Evolutionary conservation across 371 early-diverging fungal species (phyloP), one percentile per base, ranked within the genome.

Genomic region (Saksenaea vasiformis): DNA sequence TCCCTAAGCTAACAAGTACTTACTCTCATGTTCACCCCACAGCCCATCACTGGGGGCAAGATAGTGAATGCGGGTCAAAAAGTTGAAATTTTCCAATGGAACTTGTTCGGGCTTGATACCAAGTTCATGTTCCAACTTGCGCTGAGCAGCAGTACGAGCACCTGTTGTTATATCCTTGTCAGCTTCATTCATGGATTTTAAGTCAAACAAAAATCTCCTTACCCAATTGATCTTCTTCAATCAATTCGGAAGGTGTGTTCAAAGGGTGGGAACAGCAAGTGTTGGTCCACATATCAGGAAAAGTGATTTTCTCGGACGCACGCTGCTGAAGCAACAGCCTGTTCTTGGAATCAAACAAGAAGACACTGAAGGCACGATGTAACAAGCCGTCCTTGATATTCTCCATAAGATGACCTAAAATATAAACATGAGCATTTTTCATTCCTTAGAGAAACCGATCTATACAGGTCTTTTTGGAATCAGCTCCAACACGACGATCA

Each of bases 221-320:
- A 85, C 91, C 90, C 26, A 86, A 72, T 74, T 95, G 95, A 15
- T 88, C 85, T 60, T 79, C 76, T 69, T 93, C 95, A 27, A 90
- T 88, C 41, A 95, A 69, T 79, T 97, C 98, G 14, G 83, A 85
- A n/a, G 86, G 74, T 11, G 78, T 84, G 73, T 90, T 88, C 61
- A 97, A 86, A 15, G 98, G 98, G 71, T 98, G 98, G 41, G 95
- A 94, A 82, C 98, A 98, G 83, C 98, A 97, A 9, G 98, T 97
- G 82, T 98, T 98, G 59, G 98, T 98, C 84, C 86, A 97, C 85
- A 88, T 89, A 53, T 91, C 91, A 13, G 98, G 98, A 75, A 98
- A 98, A 4, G 98, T 98, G 77, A 98, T 97, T 80, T 98, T 98
- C 71, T 96, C 98, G 14, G 78, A 74, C 2, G 98, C 93, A 27